phyloP scores from a whole-genome alignment of 2,329 filamentous ascomycete species.

The Neonectria coccinea region DNA sequence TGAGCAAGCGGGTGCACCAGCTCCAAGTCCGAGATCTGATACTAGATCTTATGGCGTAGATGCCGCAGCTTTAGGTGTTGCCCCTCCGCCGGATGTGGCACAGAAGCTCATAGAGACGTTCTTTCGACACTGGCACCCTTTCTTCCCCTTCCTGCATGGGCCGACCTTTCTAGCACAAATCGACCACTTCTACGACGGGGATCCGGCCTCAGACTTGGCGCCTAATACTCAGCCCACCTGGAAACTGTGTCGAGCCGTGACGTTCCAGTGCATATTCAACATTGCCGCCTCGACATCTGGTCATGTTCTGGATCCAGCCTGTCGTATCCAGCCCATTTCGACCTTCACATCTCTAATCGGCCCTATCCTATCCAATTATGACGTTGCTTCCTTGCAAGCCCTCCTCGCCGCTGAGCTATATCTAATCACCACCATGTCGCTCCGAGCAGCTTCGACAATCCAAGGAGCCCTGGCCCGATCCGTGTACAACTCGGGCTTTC shows the following conservation, averaged over 20 bases:
- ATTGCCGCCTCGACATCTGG: slow-evolving; percentile 51
- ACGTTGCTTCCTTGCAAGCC: slow-evolving; percentile 60
- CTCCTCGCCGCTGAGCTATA: slow-evolving; percentile 62
- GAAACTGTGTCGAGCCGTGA: slow-evolving; percentile 51
- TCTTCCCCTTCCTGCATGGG: slow-evolving; percentile 64
- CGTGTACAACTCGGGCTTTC: slow-evolving; percentile 62
- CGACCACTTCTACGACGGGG: slow-evolving; percentile 53
- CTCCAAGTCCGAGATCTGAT: neutral
- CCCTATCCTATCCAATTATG: slow-evolving; percentile 54
- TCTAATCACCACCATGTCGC: slow-evolving; percentile 59
- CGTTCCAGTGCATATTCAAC: slow-evolving; percentile 64
- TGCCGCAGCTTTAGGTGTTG: slow-evolving; percentile 38
- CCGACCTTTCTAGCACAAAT: slow-evolving; percentile 60
- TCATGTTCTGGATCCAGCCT: slow-evolving; percentile 38
- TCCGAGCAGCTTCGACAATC: slow-evolving; percentile 61
- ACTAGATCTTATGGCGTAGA: slow-evolving; percentile 13
- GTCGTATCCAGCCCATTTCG: slow-evolving; percentile 52
- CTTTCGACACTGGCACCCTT: slow-evolving; percentile 64
- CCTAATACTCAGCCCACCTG: slow-evolving; percentile 31
- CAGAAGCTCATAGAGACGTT: slow-evolving; percentile 60
- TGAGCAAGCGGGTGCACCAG: neutral
- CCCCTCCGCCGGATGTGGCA: slow-evolving; percentile 48
- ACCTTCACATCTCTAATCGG: slow-evolving; percentile 54
- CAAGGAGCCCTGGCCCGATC: slow-evolving; percentile 60
- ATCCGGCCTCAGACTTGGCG: neutral